Evolutionary conservation across 75 land plant species (phyloP), one percentile per base, ranked within the genome.

Genomic region (Azolla pinnata): DNA sequence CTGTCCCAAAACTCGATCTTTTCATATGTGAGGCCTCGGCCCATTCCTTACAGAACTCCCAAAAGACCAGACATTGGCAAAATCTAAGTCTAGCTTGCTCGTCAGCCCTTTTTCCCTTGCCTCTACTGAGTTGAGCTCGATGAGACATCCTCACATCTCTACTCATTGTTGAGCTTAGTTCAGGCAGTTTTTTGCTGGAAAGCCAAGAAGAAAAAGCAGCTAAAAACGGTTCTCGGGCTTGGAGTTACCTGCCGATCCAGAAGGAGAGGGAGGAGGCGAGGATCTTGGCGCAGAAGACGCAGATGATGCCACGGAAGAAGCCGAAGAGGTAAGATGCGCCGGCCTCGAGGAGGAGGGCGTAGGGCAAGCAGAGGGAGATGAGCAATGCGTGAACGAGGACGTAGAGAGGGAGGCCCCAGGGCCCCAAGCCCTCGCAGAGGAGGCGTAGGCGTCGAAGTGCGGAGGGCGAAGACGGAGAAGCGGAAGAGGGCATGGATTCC

Each of bases 241-340:
- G 33, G 28, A n/a, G 61, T 62, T 18, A 85, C 97, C 97, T 72
- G 54, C 95, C 97, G 63, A 91, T 66, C 72, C 67, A 84, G 73
- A 91, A 91, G 47, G 97, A 95, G 44, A 91, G 75, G 1, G 97
- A 86, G n/a, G 97, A 95, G 2, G 80, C 93, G 50, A 91, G 71
- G 31, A 88, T 61, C 80, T 91, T 91, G 32, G 97, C 97, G 12
- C 82, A 57, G 60, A 91, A 91, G 61, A 91, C 95, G 57, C 97
- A 91, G 21, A 77, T 23, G 7, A 91, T 79, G 32, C 86, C 97
- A 3, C 69, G 68, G 25, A 84, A 29, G 75, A 91, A 91, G 0
- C 97, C 97, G 61, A 91, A 91, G 21, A 91, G 75, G 18, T 88
- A 57, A 17, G 83, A 72, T 14, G 97, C 97, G 2, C 81, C 95